These are phyloP conservation scores for Chloromonas sp. DNA, from an alignment of 163 green algal species.

Conservation along the genomic window DNA sequence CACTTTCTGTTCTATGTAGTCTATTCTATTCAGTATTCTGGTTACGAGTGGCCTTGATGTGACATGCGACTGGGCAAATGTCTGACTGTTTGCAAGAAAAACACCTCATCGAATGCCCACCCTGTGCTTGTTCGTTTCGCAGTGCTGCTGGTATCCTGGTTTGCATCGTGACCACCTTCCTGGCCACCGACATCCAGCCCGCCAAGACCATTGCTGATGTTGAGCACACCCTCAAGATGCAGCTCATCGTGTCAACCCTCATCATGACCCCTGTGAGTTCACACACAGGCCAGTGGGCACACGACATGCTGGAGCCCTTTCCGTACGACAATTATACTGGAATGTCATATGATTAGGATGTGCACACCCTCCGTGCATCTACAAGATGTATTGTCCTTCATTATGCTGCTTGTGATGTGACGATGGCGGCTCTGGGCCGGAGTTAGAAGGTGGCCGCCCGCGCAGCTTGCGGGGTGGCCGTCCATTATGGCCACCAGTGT, in stretches of 20 bases:
- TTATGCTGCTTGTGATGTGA: too few relatives aligned
- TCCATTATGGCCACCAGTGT: too few relatives aligned
- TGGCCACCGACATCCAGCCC: conserved; percentile 90
- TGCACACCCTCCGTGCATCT: not conserved
- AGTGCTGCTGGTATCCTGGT: conserved; percentile 84
- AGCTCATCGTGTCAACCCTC: conserved; percentile 92
- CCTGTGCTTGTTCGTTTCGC: not conserved
- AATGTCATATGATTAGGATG: not conserved
- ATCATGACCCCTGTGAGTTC: conserved; percentile 83
- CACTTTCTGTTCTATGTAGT: too few relatives aligned
- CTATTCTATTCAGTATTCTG: too few relatives aligned
- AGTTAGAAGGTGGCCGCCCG: too few relatives aligned
- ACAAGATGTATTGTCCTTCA: not conserved
- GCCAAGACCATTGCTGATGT: conserved; percentile 64
- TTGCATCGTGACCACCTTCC: conserved; percentile 88
- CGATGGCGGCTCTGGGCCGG: too few relatives aligned
- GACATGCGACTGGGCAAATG: too few relatives aligned
- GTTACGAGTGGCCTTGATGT: too few relatives aligned
- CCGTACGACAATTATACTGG: not conserved
- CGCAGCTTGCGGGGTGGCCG: too few relatives aligned
- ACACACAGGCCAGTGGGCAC: not conserved
- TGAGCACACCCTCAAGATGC: conserved; percentile 91
- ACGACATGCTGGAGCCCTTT: not conserved
- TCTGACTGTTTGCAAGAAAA: too few relatives aligned
- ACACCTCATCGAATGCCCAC: too few relatives aligned